These are phyloP conservation scores for Mangifera indica DNA, from an alignment of 345 rosid genomes.

Conservation along the genomic window DNA sequence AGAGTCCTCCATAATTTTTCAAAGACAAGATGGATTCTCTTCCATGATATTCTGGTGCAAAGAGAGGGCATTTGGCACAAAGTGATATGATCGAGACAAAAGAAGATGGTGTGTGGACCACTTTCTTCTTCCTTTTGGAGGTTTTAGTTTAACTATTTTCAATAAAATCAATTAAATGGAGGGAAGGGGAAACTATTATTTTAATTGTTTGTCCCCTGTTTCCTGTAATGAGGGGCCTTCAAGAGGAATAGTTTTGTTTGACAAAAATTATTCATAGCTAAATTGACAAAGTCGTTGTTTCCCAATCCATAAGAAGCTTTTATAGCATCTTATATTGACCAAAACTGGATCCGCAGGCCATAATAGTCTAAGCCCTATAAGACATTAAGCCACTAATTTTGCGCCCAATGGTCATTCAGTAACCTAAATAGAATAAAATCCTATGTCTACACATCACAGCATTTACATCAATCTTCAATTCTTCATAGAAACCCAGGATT, in stretches of 20 bases:
- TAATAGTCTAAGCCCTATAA: neutral
- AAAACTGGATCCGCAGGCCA: neutral
- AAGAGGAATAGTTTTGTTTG: neutral
- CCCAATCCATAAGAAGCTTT: neutral
- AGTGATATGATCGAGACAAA: neutral
- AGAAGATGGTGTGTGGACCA: constrained; percentile 24
- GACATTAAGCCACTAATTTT: neutral
- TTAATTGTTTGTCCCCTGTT: neutral
- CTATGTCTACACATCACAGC: neutral
- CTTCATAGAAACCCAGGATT: neutral
- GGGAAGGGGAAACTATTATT: no score
- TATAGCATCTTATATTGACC: no score
- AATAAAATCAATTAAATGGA: neutral
- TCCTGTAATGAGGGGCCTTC: neutral
- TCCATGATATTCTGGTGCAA: constrained; percentile 12
- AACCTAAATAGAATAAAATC: no score
- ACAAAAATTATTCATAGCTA: neutral
- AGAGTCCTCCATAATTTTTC: constrained; percentile 2
- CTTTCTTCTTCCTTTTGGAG: neutral
- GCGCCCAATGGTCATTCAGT: neutral
- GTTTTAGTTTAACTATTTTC: neutral
- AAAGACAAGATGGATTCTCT: constrained; percentile 13
- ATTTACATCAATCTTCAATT: neutral
- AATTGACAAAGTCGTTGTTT: constrained; percentile 12
- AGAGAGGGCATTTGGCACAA: constrained; percentile 24